These are phyloP conservation scores for Phytopythium litorale DNA, from an alignment of 352 stramenopile species.

Conservation along the genomic window DNA sequence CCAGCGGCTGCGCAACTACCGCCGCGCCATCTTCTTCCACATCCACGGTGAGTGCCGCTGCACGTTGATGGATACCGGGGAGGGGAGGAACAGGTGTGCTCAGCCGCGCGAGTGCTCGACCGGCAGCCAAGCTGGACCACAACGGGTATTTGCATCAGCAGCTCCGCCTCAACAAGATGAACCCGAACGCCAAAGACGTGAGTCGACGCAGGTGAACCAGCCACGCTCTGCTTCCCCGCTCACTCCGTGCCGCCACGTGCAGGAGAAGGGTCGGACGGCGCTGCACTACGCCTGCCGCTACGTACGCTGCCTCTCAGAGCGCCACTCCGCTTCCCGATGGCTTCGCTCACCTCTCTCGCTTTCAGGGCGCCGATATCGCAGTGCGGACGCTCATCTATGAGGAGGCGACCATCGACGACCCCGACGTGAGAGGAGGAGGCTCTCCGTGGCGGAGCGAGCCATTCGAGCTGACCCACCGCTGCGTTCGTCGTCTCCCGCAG, in stretches of 20 bases:
- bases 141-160: conserved; percentile 59
- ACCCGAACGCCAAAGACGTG: conserved; percentile 76
- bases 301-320: conserved; percentile 21
- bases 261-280: conserved; percentile 76
- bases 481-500: conserved; percentile 15
- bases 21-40: conserved; percentile 73
- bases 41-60: conserved; percentile 43
- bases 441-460: not conserved
- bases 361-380: conserved; percentile 45
- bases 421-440: conserved; percentile 39
- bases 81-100: not conserved
- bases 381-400: conserved; percentile 65
- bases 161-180: conserved; percentile 58
- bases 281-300: conserved; percentile 72
- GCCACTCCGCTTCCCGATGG: not conserved
- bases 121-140: conserved; percentile 62
- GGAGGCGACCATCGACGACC: conserved; percentile 72
- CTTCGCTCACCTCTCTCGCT: not conserved
- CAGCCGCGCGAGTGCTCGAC: not conserved
- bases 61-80: not conserved
- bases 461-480: not conserved
- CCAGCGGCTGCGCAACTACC: conserved; percentile 62
- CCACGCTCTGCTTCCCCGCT: not conserved
- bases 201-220: not conserved
- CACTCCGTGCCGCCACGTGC: not conserved